These are phyloP conservation scores for Elongisporangium anandrum DNA, from an alignment of 352 stramenopile species.

Conservation along the genomic window DNA sequence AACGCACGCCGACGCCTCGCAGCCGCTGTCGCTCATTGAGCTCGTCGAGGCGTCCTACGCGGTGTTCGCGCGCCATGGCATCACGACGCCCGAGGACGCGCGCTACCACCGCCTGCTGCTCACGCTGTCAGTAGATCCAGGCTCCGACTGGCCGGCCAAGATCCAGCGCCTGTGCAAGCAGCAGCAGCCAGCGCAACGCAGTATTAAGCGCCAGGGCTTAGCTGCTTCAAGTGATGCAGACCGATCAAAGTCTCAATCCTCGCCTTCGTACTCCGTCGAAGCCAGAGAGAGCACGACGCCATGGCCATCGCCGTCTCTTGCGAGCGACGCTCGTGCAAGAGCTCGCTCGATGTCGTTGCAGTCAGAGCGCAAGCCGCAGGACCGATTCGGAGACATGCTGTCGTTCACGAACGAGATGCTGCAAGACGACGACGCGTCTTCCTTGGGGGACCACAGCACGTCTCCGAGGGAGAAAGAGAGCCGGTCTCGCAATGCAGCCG, in stretches of 20 bases:
- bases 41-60: slow-evolving; percentile 51
- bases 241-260: neutral
- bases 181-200: neutral
- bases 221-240: neutral
- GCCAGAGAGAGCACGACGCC: neutral
- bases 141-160: slow-evolving; percentile 55
- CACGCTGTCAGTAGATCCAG: slow-evolving; percentile 46
- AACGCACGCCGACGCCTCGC: slow-evolving; percentile 1
- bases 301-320: neutral
- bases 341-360: neutral
- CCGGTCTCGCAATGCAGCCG: slow-evolving; percentile 4
- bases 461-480: slow-evolving; percentile 2
- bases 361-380: slow-evolving; percentile 1
- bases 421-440: neutral
- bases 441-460: neutral
- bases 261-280: neutral
- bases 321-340: neutral
- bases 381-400: slow-evolving; percentile 50
- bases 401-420: slow-evolving; percentile 7
- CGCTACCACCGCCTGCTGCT: slow-evolving; percentile 53
- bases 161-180: slow-evolving; percentile 25
- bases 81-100: slow-evolving; percentile 36
- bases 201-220: neutral
- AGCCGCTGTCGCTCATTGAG: slow-evolving; percentile 49
- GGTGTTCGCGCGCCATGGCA: slow-evolving; percentile 47